Evolutionary conservation across 2,329 filamentous ascomycete species (phyloP).

Genomic region (Fusarium tanahbumbuense): DNA sequence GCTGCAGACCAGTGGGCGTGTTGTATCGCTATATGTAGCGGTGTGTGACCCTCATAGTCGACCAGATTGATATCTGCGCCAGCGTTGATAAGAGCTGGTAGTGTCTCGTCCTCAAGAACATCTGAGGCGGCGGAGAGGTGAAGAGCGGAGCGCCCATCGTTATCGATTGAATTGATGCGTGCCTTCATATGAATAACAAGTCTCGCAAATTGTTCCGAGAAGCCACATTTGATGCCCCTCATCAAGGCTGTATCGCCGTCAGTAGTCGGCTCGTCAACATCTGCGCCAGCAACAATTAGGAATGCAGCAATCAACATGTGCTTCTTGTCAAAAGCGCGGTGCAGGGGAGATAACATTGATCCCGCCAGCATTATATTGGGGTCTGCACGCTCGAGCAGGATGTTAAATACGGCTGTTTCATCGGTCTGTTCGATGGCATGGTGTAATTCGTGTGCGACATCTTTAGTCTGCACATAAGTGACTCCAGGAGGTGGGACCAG

Average conservation of each 20-base stretch:
- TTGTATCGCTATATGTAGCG: slow-evolving; percentile 43
- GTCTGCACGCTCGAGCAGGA: slow-evolving; percentile 41
- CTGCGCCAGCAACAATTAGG: slow-evolving; percentile 45
- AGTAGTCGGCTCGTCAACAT: slow-evolving; percentile 45
- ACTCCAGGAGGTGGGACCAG: slow-evolving; percentile 42
- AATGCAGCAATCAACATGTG: slow-evolving; percentile 46
- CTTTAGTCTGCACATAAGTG: slow-evolving; percentile 35
- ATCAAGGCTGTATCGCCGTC: slow-evolving; percentile 45
- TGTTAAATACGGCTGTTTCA: slow-evolving; percentile 44
- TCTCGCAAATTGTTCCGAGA: slow-evolving; percentile 46
- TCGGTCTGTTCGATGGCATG: slow-evolving; percentile 42
- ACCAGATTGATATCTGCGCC: slow-evolving; percentile 42
- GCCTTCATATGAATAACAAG: slow-evolving; percentile 43
- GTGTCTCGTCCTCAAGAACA: slow-evolving; percentile 45
- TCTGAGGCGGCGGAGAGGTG: slow-evolving; percentile 46
- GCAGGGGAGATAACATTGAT: slow-evolving; percentile 45
- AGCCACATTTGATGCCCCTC: slow-evolving; percentile 46
- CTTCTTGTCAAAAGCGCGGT: slow-evolving; percentile 44
- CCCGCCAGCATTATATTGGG: slow-evolving; percentile 44
- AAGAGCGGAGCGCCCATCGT: slow-evolving; percentile 43
- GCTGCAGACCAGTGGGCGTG: slow-evolving; percentile 42
- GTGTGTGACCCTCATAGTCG: slow-evolving; percentile 44
- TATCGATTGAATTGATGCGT: slow-evolving; percentile 42
- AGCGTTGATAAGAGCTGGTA: slow-evolving; percentile 40
- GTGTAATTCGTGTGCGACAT: slow-evolving; percentile 42